Conservation (phyloP, 2,329 filamentous ascomycete species). For the Didymella sp. region DNA sequence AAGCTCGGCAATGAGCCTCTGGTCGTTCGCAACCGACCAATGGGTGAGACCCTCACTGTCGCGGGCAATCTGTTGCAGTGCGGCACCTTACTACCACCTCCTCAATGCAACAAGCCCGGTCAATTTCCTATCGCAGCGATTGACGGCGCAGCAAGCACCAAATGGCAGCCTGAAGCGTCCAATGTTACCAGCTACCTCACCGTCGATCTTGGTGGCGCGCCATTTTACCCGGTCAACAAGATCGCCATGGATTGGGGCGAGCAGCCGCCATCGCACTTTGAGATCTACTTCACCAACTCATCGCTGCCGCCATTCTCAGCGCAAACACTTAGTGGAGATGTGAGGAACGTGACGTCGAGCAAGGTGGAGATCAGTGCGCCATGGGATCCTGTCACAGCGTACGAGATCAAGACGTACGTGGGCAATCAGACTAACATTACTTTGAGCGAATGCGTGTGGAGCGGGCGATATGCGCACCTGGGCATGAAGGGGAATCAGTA, state of each 20-base stretch:
- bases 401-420: slow-evolving; percentile 50
- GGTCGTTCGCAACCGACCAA: slow-evolving; percentile 65
- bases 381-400: slow-evolving; percentile 47
- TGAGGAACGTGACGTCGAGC: slow-evolving; percentile 26
- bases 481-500: slow-evolving; percentile 58
- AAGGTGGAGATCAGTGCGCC: slow-evolving; percentile 52
- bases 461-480: slow-evolving; percentile 55
- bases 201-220: slow-evolving; percentile 55
- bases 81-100: slow-evolving; percentile 53
- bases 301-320: slow-evolving; percentile 40
- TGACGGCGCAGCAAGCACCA: slow-evolving; percentile 70
- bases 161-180: slow-evolving; percentile 67
- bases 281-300: slow-evolving; percentile 63
- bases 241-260: slow-evolving; percentile 68
- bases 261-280: slow-evolving; percentile 61
- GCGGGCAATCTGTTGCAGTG: slow-evolving; percentile 71
- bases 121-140: slow-evolving; percentile 73
- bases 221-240: slow-evolving; percentile 54
- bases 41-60: slow-evolving; percentile 61
- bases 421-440: slow-evolving; percentile 57
- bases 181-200: slow-evolving; percentile 63
- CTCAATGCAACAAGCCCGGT: slow-evolving; percentile 60
- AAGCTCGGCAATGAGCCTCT: slow-evolving; percentile 59
- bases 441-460: slow-evolving; percentile 50
- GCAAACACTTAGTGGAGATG: slow-evolving; percentile 3